phyloP scores from a whole-genome alignment of 495 filamentous ascomycete genomes.

The Penicillium antarcticum region DNA sequence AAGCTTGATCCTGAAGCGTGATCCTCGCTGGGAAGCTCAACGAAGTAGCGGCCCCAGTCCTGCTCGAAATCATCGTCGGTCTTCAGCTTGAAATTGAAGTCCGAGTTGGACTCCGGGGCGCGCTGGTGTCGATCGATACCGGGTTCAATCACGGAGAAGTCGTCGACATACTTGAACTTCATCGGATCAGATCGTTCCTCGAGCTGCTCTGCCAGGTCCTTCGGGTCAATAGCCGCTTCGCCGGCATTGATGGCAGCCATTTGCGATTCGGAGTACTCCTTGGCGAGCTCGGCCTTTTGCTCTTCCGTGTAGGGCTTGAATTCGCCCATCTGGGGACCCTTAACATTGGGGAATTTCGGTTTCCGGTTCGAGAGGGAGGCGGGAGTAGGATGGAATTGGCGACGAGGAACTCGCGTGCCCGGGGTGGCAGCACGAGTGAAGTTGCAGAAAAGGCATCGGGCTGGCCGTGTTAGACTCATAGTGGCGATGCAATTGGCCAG shows the following conservation, averaged over 20 bases:
- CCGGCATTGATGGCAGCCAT: conserved; percentile 81
- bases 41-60: conserved; percentile 56
- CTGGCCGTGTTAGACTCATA: conserved; percentile 60
- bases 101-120: conserved; percentile 50
- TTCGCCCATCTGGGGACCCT: conserved; percentile 22
- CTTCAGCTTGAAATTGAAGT: conserved; percentile 62
- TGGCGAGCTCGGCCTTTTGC: conserved; percentile 59
- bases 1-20: conserved; percentile 41
- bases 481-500: conserved; percentile 21
- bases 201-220: conserved; percentile 72
- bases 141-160: conserved; percentile 73
- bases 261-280: conserved; percentile 76
- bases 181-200: conserved; percentile 67
- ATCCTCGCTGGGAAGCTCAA: conserved; percentile 41
- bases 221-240: conserved; percentile 74
- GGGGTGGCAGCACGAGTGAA: conserved; percentile 38
- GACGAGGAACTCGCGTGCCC: conserved; percentile 44
- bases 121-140: conserved; percentile 66
- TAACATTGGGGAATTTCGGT: conserved; percentile 26
- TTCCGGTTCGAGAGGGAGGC: conserved; percentile 33
- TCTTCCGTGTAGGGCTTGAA: conserved; percentile 65
- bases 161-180: conserved; percentile 75
- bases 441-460: conserved; percentile 55
- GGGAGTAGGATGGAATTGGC: conserved; percentile 51
- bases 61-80: conserved; percentile 51